phyloP scores from a whole-genome alignment of 2,329 filamentous ascomycete genomes.

The Aspergillus pseudotamarii region DNA sequence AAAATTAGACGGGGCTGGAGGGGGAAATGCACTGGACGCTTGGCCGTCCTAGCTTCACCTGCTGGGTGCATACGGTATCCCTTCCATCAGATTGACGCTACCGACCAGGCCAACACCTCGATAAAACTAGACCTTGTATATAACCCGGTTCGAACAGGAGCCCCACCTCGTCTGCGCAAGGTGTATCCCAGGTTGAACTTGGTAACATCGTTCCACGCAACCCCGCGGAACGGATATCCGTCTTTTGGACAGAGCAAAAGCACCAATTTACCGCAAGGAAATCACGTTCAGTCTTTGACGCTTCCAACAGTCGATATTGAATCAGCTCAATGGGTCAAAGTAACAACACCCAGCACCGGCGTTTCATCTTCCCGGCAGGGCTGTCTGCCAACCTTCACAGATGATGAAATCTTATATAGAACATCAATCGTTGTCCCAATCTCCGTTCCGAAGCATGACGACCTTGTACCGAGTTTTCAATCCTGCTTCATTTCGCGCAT shows the following conservation, averaged over 20 bases:
- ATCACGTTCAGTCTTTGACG: neutral
- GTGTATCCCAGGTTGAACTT: neutral
- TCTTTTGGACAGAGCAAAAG: neutral
- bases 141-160: neutral
- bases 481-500: neutral
- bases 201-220: neutral
- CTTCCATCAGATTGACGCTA: neutral
- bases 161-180: neutral
- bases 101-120: neutral
- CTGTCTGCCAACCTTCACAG: neutral
- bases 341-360: neutral
- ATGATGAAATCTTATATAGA: neutral
- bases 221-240: neutral
- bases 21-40: neutral
- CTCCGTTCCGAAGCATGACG: neutral
- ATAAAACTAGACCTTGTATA: neutral
- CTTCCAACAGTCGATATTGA: neutral
- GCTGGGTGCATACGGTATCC: neutral
- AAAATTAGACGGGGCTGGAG: neutral
- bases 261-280: neutral
- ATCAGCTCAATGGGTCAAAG: neutral
- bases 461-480: neutral
- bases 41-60: neutral
- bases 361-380: fast-evolving
- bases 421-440: neutral